Conservation (phyloP, 345 rosid species). For the Ceriops decandra region DNA sequence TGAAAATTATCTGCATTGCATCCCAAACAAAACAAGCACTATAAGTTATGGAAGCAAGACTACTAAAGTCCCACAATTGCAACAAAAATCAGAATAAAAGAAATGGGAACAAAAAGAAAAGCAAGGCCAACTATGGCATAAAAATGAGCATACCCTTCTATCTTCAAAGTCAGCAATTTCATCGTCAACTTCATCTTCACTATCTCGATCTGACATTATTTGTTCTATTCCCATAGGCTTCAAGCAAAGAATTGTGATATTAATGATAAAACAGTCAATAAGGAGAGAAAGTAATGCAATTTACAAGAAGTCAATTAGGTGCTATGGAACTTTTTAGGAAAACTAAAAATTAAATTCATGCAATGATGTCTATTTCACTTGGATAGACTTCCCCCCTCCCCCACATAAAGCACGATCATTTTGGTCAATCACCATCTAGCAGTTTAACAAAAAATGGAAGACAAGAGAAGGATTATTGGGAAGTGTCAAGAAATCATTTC, state of each 20-base stretch:
- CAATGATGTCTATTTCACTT: background rate
- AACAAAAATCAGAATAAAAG: background rate
- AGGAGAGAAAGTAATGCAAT: background rate
- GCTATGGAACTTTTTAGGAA: background rate
- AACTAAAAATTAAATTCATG: background rate
- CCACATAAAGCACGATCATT: constrained; percentile 1
- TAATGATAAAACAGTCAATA: background rate
- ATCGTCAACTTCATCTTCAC: constrained; percentile 97
- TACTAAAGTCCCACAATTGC: background rate
- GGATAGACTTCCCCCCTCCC: background rate
- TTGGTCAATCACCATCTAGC: background rate
- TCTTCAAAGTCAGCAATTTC: constrained; percentile 99
- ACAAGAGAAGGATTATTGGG: too few species aligned
- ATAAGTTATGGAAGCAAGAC: background rate
- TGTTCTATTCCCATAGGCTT: constrained; percentile 93
- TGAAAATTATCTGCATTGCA: too few species aligned
- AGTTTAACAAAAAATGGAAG: too few species aligned
- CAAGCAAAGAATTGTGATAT: constrained; percentile 10
- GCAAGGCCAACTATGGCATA: background rate
- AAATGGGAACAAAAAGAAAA: constrained; percentile 5
- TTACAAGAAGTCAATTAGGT: background rate
- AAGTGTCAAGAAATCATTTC: too few species aligned
- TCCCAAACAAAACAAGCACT: background rate
- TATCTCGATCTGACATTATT: constrained; percentile 86
- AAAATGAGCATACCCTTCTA: constrained; percentile 63